Percentiles rank a stretch among this genome's conserved stretches.
These are phyloP conservation scores for Tuber microsphaerosporum DNA, from an alignment of 495 filamentous ascomycete genomes.

Conservation along the genomic window DNA sequence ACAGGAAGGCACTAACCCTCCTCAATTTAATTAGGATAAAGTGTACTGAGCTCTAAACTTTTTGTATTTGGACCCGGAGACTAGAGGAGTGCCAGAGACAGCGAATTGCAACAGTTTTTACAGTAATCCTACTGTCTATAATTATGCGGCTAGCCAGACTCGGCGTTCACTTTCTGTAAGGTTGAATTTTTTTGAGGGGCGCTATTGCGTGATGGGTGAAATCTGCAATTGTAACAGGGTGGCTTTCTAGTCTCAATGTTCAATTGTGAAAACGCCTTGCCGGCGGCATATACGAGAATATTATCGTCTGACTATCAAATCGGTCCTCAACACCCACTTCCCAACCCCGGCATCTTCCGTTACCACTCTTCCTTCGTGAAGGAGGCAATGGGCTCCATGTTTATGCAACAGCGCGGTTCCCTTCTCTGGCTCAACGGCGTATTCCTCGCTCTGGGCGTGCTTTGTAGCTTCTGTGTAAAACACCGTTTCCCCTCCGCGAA, in stretches of 20 bases:
- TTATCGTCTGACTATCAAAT: conserved; percentile 64
- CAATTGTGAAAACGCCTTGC: not conserved
- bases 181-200: not conserved
- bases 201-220: not conserved
- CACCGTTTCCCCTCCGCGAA: conserved; percentile 77
- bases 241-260: not conserved
- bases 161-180: not conserved
- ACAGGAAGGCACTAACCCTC: no score
- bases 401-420: conserved; percentile 82
- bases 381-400: conserved; percentile 79
- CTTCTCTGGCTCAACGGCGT: conserved; percentile 64
- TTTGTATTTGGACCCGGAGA: no score
- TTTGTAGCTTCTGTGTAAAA: conserved; percentile 72
- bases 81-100: no score
- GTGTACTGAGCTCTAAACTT: no score
- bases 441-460: conserved; percentile 48
- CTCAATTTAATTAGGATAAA: no score
- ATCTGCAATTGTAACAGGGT: not conserved
- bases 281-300: not conserved
- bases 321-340: conserved; percentile 88
- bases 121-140: not conserved
- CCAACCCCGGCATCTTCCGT: conserved; percentile 71
- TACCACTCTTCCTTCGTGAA: conserved; percentile 82
- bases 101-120: no score
- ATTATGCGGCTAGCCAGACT: not conserved